Evolutionary conservation across 2,329 filamentous ascomycete genomes (phyloP).

Genomic region (Graphium sp.): DNA sequence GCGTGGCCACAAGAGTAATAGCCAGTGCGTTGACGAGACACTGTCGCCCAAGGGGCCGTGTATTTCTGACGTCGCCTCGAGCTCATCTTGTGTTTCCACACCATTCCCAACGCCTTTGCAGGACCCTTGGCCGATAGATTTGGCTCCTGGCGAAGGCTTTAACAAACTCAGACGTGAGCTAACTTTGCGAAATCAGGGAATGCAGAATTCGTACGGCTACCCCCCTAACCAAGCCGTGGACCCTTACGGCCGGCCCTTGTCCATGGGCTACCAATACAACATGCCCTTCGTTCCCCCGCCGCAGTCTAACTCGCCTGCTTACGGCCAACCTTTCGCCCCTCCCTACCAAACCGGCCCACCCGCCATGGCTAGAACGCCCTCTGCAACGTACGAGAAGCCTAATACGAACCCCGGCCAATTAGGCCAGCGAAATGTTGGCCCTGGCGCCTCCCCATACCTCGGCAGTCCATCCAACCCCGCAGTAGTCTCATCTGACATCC

Average conservation of each 20-base stretch:
- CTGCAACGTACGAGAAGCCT: constrained; percentile 36
- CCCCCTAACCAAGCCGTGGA: constrained; percentile 23
- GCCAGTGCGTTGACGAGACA: no score
- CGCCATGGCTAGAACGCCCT: constrained; percentile 71
- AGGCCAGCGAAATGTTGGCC: constrained; percentile 40
- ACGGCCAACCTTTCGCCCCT: constrained; percentile 25
- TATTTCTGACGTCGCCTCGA: no score
- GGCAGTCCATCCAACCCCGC: constrained; percentile 2
- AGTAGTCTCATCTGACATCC: constrained; percentile 30
- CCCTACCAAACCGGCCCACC: constrained; percentile 31
- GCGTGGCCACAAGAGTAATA: no score
- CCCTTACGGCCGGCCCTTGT: constrained; percentile 18
- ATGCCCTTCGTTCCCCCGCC: constrained; percentile 29
- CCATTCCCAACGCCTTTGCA: no score
- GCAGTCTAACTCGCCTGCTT: constrained; percentile 31
- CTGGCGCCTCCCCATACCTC: constrained; percentile 25
- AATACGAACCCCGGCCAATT: constrained; percentile 50
- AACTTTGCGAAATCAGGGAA: constrained; percentile 46
- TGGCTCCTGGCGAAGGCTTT: constrained; percentile 33
- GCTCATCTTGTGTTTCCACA: no score
- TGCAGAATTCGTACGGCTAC: constrained; percentile 29
- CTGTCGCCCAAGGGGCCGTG: no score
- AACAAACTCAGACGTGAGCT: constrained; percentile 65
- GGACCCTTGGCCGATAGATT: no score
- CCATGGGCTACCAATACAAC: constrained; percentile 23